Evolutionary conservation across 2,329 filamentous ascomycete genomes (phyloP).

Genomic region (Alternaria postmessia): DNA sequence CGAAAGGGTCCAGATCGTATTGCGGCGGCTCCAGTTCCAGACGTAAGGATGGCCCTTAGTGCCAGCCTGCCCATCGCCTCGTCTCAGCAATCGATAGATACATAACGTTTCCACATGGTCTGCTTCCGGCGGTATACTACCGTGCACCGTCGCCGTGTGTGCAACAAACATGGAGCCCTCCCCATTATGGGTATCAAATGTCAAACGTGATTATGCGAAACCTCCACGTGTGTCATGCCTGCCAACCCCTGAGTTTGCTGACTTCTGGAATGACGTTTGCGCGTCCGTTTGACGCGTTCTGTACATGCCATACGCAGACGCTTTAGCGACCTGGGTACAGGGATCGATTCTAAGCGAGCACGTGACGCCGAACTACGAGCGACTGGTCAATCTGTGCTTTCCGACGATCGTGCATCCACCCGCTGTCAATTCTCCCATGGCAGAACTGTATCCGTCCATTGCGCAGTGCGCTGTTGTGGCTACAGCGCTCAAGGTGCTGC

Average conservation of each 20-base stretch:
- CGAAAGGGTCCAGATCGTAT: slow-evolving; percentile 25
- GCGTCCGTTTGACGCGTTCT: slow-evolving; percentile 15
- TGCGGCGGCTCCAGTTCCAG: slow-evolving; percentile 25
- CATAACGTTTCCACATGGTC: slow-evolving; percentile 15
- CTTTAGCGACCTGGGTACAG: not conserved
- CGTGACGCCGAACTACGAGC: slow-evolving; percentile 27
- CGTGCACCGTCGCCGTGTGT: slow-evolving; percentile 3
- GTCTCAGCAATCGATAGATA: slow-evolving; percentile 4
- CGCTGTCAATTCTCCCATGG: slow-evolving; percentile 62
- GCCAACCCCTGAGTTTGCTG: slow-evolving; percentile 8
- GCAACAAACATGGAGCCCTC: slow-evolving; percentile 8
- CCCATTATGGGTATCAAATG: slow-evolving; percentile 10
- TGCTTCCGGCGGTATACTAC: not conserved
- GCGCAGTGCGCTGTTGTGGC: slow-evolving; percentile 86
- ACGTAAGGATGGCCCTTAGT: slow-evolving; percentile 23
- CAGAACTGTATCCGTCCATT: slow-evolving; percentile 85
- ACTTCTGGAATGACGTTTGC: slow-evolving; percentile 16
- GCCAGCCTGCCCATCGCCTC: slow-evolving; percentile 10
- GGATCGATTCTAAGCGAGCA: slow-evolving; percentile 18
- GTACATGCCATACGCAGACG: slow-evolving; percentile 5
- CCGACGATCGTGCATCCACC: slow-evolving; percentile 31
- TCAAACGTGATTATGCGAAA: slow-evolving; percentile 17
- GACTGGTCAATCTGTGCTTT: slow-evolving; percentile 26
- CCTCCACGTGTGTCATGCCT: slow-evolving; percentile 1
- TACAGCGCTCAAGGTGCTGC: slow-evolving; percentile 86